Conservation (phyloP, 2,329 filamentous ascomycete species). For the Sporothrix inflata region DNA sequence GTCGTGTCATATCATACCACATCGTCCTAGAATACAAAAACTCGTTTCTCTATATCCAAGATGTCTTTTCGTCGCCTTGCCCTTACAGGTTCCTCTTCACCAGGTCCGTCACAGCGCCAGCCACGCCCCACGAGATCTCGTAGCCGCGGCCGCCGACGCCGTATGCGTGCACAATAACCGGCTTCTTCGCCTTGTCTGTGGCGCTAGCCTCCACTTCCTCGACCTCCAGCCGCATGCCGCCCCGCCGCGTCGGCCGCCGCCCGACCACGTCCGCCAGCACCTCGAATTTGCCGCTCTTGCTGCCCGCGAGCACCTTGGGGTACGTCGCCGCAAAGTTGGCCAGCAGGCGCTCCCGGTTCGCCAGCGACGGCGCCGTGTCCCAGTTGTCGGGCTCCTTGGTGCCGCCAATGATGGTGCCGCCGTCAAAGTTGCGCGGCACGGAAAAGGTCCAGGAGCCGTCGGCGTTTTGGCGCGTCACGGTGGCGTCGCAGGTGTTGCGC, state of each 20-base stretch:
- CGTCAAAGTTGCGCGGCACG: conserved; percentile 63
- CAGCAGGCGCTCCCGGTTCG: conserved; percentile 54
- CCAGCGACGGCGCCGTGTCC: conserved; percentile 52
- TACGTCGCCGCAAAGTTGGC: conserved; percentile 43
- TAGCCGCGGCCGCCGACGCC: conserved; percentile 64
- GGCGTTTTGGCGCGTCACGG: conserved; percentile 62
- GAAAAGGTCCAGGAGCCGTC: conserved; percentile 67
- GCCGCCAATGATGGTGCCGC: conserved; percentile 68
- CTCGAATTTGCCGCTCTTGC: conserved; percentile 28
- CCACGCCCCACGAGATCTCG: conserved; percentile 64
- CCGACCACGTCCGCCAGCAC: conserved; percentile 48
- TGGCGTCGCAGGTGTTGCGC: conserved; percentile 45
- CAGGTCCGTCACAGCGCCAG: conserved; percentile 51
- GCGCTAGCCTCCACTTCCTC: conserved; percentile 43
- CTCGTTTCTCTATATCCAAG: background rate
- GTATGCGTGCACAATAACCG: conserved; percentile 57
- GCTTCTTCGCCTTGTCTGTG: background rate
- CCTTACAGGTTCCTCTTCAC: conserved; percentile 36
- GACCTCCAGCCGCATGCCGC: conserved; percentile 57
- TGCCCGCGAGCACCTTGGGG: conserved; percentile 40
- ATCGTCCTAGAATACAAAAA: too few species aligned
- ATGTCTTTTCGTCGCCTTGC: background rate
- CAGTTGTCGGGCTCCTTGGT: conserved; percentile 65
- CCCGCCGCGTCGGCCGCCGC: conserved; percentile 49
- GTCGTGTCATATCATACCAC: background rate